These are phyloP conservation scores for Letharia lupina DNA, from an alignment of 495 filamentous ascomycete genomes.

Conservation along the genomic window DNA sequence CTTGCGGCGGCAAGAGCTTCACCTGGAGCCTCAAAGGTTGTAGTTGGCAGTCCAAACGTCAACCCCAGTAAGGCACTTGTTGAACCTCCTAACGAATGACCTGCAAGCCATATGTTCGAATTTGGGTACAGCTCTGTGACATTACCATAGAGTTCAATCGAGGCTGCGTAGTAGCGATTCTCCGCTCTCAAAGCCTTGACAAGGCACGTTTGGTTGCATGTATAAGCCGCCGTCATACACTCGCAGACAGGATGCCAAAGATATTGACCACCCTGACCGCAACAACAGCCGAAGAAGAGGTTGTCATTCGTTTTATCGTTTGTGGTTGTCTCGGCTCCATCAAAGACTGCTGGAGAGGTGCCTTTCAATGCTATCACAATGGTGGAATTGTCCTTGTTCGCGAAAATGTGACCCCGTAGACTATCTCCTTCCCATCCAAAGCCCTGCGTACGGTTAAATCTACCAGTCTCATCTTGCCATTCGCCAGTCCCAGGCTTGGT, in stretches of 20 bases:
- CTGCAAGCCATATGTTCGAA: slow-evolving; percentile 77
- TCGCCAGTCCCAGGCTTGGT: slow-evolving; percentile 58
- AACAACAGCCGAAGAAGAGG: slow-evolving; percentile 95
- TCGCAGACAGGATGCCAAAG: slow-evolving; percentile 87
- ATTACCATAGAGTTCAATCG: slow-evolving; percentile 80
- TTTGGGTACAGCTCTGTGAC: slow-evolving; percentile 82
- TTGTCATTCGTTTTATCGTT: slow-evolving; percentile 98
- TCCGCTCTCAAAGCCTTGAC: slow-evolving; percentile 63
- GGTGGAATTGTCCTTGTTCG: slow-evolving; percentile 74
- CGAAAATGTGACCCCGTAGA: slow-evolving; percentile 85
- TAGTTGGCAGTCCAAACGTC: slow-evolving; percentile 77
- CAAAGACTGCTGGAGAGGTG: slow-evolving; percentile 78
- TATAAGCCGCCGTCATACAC: slow-evolving; percentile 74
- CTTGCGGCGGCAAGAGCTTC: slow-evolving; percentile 82
- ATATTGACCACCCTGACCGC: slow-evolving; percentile 80
- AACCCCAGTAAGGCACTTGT: slow-evolving; percentile 77
- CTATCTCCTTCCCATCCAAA: slow-evolving; percentile 93
- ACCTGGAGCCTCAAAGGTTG: slow-evolving; percentile 85
- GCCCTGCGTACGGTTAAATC: slow-evolving; percentile 69
- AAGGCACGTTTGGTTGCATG: slow-evolving; percentile 86
- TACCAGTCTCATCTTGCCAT: slow-evolving; percentile 73
- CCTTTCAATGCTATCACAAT: slow-evolving; percentile 90
- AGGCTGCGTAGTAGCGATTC: slow-evolving; percentile 83
- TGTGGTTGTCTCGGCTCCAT: slow-evolving; percentile 88
- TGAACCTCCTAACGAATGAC: slow-evolving; percentile 86